Conservation (phyloP, 176 grass and related monocot genomes). For the Lolium perenne region DNA sequence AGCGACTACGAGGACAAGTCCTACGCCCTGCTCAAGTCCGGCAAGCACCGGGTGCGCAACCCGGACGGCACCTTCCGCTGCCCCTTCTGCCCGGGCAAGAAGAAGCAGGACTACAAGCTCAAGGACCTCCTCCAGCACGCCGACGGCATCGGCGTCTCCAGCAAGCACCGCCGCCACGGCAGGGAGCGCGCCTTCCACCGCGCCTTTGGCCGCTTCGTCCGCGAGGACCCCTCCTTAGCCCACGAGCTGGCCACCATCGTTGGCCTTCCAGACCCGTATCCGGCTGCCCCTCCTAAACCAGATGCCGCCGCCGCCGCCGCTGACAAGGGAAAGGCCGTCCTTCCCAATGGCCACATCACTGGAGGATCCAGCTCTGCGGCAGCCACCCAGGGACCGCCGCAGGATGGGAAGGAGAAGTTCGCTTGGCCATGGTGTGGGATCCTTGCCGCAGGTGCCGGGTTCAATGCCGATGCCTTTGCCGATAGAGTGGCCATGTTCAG, state of each 20-base stretch:
- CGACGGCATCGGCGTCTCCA: constrained; percentile 65
- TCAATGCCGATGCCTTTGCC: constrained; percentile 37
- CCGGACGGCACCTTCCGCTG: constrained; percentile 81
- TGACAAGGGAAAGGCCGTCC: not conserved
- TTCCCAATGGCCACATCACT: not conserved
- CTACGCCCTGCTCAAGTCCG: constrained; percentile 60
- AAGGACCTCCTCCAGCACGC: constrained; percentile 96
- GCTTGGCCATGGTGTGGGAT: constrained; percentile 83
- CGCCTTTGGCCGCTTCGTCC: constrained; percentile 54
- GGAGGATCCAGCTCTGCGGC: constrained; percentile 32
- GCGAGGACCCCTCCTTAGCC: constrained; percentile 47
- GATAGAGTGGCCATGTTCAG: constrained; percentile 48
- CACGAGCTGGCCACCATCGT: constrained; percentile 15
- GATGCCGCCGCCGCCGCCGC: not conserved
- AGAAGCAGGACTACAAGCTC: constrained; percentile 78
- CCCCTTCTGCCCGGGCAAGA: constrained; percentile 91
- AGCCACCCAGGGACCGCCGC: not conserved
- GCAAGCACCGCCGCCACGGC: constrained; percentile 65
- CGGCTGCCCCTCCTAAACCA: not conserved
- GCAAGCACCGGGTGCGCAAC: constrained; percentile 71
- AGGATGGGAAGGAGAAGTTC: constrained; percentile 67
- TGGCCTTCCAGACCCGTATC: constrained; percentile 21
- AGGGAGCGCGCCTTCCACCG: constrained; percentile 60
- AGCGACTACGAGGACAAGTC: constrained; percentile 67
- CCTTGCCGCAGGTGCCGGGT: constrained; percentile 45